Conservation (phyloP, 2,329 filamentous ascomycete genomes). For the Cladosporium sp. region DNA sequence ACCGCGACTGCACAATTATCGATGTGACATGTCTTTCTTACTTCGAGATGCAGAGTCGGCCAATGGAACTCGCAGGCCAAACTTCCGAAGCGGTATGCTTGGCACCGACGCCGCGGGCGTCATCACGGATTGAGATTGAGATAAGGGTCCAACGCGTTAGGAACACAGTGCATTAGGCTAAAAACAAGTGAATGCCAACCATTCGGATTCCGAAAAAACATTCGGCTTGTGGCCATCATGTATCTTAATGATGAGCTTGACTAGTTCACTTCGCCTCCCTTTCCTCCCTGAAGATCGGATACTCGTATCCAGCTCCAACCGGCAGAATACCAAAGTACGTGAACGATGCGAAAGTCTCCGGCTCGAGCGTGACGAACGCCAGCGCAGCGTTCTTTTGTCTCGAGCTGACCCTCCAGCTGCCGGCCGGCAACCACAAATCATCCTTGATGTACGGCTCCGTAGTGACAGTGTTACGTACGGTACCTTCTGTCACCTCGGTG, state of each 20-base stretch:
- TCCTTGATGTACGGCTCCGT: slow-evolving; percentile 17
- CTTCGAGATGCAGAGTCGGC: background rate
- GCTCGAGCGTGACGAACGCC: slow-evolving; percentile 25
- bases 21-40: background rate
- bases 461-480: slow-evolving; percentile 21
- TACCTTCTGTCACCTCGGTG: slow-evolving; percentile 20
- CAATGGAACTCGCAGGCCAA: background rate
- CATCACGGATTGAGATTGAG: background rate
- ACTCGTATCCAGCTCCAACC: slow-evolving; percentile 22
- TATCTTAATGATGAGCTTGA: no score
- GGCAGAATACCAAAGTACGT: slow-evolving; percentile 23
- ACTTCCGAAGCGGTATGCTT: background rate
- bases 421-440: slow-evolving; percentile 20
- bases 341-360: slow-evolving; percentile 24
- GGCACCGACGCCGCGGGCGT: background rate
- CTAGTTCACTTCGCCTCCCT: background rate
- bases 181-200: no score
- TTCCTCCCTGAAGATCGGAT: slow-evolving; percentile 19
- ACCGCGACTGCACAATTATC: background rate
- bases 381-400: slow-evolving; percentile 26
- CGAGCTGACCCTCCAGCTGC: slow-evolving; percentile 22
- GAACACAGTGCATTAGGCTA: no score
- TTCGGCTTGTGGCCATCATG: no score
- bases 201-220: no score
- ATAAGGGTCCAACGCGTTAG: no score